These are phyloP conservation scores for Diphasiastrum complanatum DNA, from an alignment of 83 land plant genomes.

Conservation along the genomic window DNA sequence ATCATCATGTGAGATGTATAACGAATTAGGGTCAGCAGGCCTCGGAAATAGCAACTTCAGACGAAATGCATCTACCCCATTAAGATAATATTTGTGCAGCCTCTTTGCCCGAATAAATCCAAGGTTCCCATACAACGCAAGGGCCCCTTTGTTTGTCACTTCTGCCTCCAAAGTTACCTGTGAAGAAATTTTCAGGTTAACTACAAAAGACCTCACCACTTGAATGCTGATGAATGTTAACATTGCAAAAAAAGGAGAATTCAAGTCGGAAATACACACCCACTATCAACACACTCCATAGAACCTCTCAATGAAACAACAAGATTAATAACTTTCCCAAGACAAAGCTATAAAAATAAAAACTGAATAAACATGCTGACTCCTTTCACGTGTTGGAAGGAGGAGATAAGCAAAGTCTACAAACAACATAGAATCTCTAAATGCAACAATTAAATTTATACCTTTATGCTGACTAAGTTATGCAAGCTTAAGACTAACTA, in stretches of 20 bases:
- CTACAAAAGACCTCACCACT: neutral
- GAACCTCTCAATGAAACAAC: too few species aligned
- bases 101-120: conserved; percentile 95
- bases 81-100: conserved; percentile 84
- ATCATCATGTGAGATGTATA: neutral
- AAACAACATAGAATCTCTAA: too few species aligned
- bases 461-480: too few species aligned
- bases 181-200: neutral
- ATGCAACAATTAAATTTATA: too few species aligned
- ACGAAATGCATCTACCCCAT: conserved; percentile 95
- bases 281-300: conserved; percentile 5
- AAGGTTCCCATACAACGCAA: conserved; percentile 88
- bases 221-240: neutral
- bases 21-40: conserved; percentile 22
- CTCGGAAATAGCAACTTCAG: conserved; percentile 78
- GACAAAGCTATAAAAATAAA: too few species aligned
- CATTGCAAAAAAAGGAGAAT: neutral
- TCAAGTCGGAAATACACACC: neutral
- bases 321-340: too few species aligned
- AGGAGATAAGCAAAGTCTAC: too few species aligned
- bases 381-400: too few species aligned
- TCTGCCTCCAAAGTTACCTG: conserved; percentile 99
- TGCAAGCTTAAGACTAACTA: too few species aligned
- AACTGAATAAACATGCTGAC: too few species aligned
- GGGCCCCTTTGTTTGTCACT: conserved; percentile 96